These are phyloP conservation scores for Rubus idaeus DNA, from an alignment of 306 rosid species.

Conservation along the genomic window DNA sequence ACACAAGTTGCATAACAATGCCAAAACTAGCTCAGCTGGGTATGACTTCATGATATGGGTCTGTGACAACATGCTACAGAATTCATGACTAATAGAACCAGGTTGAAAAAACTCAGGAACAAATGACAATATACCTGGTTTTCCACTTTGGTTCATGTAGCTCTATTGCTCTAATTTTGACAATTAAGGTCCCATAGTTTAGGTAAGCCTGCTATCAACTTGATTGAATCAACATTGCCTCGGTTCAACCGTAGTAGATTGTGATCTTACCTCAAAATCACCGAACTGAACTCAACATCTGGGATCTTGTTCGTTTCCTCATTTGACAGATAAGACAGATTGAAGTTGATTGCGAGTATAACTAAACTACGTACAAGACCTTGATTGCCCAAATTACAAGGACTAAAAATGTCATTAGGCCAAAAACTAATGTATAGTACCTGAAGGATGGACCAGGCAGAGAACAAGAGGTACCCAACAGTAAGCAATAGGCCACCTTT, in stretches of 20 bases:
- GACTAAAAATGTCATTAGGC: not conserved
- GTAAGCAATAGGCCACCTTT: slow-evolving; percentile 46
- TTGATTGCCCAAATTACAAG: not conserved
- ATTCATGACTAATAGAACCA: not conserved
- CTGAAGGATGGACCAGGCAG: slow-evolving; percentile 57
- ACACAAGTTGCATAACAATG: slow-evolving; percentile 44
- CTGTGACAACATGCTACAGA: slow-evolving; percentile 23
- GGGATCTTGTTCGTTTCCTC: not conserved
- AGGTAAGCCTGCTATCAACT: not conserved
- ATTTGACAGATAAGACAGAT: not conserved
- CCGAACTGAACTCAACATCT: not conserved
- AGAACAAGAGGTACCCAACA: slow-evolving; percentile 27
- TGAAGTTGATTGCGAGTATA: not conserved
- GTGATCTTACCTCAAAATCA: not conserved
- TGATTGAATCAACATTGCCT: not conserved
- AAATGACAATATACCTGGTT: not conserved
- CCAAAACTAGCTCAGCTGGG: slow-evolving; percentile 52
- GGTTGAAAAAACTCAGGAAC: not conserved
- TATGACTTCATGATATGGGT: slow-evolving; percentile 32
- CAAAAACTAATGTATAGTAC: slow-evolving; percentile 13
- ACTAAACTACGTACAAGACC: not conserved
- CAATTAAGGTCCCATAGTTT: not conserved
- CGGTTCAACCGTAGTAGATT: not conserved
- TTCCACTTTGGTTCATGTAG: not conserved
- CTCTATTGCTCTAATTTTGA: not conserved